These are phyloP conservation scores for Eucalyptus pauciflora DNA, from an alignment of 345 rosid species.

Conservation along the genomic window DNA sequence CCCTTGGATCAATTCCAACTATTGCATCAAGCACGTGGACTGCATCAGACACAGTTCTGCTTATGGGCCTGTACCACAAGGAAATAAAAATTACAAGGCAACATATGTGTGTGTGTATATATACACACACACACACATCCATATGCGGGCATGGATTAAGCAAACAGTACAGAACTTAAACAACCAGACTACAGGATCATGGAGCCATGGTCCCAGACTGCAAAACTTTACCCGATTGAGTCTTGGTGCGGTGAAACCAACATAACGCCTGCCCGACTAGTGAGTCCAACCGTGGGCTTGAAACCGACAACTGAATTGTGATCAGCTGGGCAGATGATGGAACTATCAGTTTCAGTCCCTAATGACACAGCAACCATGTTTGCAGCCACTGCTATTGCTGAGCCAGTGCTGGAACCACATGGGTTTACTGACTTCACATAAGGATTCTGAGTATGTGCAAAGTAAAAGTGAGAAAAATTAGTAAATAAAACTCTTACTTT, in stretches of 20 bases:
- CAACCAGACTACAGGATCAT: background rate
- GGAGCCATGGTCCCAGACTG: background rate
- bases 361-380: constrained; percentile 32
- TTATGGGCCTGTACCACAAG: constrained; percentile 3
- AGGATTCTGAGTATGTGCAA: constrained; percentile 2
- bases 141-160: background rate
- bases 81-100: background rate
- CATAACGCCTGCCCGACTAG: constrained; percentile 62
- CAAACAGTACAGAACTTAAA: background rate
- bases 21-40: constrained; percentile 14
- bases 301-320: constrained; percentile 55
- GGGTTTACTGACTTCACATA: constrained; percentile 2
- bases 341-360: constrained; percentile 74
- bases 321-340: constrained; percentile 51
- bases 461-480: background rate
- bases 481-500: background rate
- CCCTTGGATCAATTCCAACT: constrained; percentile 16
- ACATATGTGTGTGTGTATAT: rapidly evolving
- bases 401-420: constrained; percentile 9
- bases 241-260: constrained; percentile 10
- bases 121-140: too few relatives aligned
- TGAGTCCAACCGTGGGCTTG: constrained; percentile 69
- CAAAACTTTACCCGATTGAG: constrained; percentile 6
- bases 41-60: constrained; percentile 20
- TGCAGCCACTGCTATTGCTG: background rate